Base-by-base conservation (phyloP, 2,329 filamentous ascomycete genomes). In the Alternaria postmessia region DNA sequence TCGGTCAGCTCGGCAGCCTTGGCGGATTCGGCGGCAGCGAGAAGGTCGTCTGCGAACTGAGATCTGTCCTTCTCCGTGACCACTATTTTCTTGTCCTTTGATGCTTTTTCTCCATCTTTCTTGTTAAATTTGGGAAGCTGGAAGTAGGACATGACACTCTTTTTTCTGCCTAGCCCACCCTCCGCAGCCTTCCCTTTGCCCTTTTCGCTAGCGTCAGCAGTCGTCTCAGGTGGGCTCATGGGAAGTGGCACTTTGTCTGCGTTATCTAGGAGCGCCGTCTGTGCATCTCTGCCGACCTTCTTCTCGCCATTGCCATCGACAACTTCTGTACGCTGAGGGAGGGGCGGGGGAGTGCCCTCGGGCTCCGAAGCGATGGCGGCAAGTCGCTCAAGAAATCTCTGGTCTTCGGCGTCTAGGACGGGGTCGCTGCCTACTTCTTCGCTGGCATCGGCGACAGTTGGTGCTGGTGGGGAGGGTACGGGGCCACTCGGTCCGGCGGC, bases 371-470 rank as follows among this genome's bases (percentile, higher is more conserved):
- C 77, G 36, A 82, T 79, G 7, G 82, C 80, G 3, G 82, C 83
- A 32, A 88, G 82, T 34, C 78, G 78, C 54, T 81, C 79, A 34
- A 89, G 75, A 66, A 88, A 89, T 53, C 81, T 79, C 66, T 88
- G 85, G 62, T 89, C 87, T 68, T 88, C 86, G n/a, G 85, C 81
- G 18, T 84, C 86, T n/a, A 89, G 73, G 3, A 89, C 82, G 6
- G 82, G 71, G 68, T 75, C 74, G 18, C 68, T 64, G 38, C 66
- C 69, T 28, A 66, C 67, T 43, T 77, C 71, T 34, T 77, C 70
- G 56, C 59, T 64, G 4, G 70, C 69, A 24, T 72, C 69, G 51
- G 64, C 62, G 44, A 72, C 64, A 16, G 70, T 61, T 9, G 71
- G 68, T 7, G 67, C 63, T 11, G 68, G 67, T 8, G 68, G 66